Evolutionary conservation across 2,329 filamentous ascomycete genomes (phyloP).

Genomic region (Ophiostoma piceae): DNA sequence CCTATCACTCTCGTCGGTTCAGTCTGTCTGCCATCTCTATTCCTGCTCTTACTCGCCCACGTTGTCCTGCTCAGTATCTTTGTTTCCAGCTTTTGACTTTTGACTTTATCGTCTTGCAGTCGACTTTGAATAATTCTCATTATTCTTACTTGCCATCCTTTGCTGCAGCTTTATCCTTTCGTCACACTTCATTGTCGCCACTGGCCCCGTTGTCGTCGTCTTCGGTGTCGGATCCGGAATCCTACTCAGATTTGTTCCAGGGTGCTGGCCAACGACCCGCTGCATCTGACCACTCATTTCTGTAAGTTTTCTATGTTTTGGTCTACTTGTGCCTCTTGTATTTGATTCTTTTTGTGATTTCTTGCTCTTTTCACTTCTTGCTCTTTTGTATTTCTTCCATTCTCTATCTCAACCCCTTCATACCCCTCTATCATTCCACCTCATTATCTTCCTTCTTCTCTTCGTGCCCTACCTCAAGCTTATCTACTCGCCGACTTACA

Average conservation of each 20-base stretch:
- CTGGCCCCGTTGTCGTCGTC: neutral
- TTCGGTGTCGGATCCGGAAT: neutral
- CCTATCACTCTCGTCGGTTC: neutral
- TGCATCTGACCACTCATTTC: neutral
- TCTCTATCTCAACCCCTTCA: neutral
- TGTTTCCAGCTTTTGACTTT: too few species aligned
- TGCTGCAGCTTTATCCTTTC: neutral
- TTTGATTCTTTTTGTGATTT: too few species aligned
- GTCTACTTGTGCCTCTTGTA: too few species aligned
- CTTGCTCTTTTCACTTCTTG: neutral
- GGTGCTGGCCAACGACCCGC: neutral
- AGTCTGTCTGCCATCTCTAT: neutral
- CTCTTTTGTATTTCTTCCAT: neutral
- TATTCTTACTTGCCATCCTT: neutral
- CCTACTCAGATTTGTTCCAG: neutral
- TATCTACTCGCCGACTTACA: slow-evolving; percentile 5
- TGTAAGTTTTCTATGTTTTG: neutral
- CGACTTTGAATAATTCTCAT: too few species aligned
- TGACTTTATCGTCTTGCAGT: too few species aligned
- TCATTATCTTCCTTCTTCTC: neutral
- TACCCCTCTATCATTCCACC: too few species aligned
- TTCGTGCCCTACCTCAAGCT: neutral
- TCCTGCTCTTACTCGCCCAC: neutral
- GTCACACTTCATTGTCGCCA: neutral
- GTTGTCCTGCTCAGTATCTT: too few species aligned